Conservation (phyloP, 108 stramenopile species). For the Nitzschia palea region DNA sequence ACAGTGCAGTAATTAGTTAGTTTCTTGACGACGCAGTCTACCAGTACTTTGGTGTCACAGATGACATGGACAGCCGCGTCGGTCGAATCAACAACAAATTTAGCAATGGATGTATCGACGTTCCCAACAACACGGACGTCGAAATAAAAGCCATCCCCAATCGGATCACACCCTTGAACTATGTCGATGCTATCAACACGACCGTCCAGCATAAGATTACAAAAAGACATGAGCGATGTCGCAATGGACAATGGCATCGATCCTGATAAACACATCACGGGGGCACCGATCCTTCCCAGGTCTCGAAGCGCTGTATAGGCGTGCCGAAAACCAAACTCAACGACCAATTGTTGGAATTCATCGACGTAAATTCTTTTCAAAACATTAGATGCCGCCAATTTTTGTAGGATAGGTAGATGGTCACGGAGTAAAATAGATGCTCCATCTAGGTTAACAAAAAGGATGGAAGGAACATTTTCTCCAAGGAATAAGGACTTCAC, state of each 20-base stretch:
- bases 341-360: neutral
- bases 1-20: neutral
- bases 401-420: neutral
- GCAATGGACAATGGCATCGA: neutral
- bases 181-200: neutral
- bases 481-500: no score
- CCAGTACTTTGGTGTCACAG: neutral
- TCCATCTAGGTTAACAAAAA: neutral
- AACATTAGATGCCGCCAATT: neutral
- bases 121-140: neutral
- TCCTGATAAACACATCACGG: neutral
- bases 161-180: neutral
- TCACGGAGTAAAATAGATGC: neutral
- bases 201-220: neutral
- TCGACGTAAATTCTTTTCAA: neutral
- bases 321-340: neutral
- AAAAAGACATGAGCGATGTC: neutral
- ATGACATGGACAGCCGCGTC: neutral
- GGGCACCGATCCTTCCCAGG: neutral
- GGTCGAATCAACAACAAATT: neutral
- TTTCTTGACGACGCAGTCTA: neutral
- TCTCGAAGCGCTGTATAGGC: neutral
- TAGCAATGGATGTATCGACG: neutral
- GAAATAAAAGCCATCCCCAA: neutral
- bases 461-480: neutral